Percentiles rank a stretch among this genome's conserved stretches.
phyloP scores from a whole-genome alignment of 805 yeast genomes.

The Candida nanaspora region DNA sequence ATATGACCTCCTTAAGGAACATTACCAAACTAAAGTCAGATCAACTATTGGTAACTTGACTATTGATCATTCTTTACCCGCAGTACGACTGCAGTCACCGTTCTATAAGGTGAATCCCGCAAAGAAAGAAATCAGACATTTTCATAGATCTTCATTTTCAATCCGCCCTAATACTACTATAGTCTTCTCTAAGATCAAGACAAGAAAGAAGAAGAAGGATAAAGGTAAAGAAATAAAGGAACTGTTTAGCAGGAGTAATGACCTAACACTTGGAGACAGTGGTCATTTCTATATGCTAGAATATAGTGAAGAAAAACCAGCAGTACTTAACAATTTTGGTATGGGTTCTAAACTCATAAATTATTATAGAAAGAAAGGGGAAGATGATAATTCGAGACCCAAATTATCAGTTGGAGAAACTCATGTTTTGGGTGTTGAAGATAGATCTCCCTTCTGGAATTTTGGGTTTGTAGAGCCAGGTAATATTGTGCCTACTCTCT shows the following conservation, averaged over 20 bases:
- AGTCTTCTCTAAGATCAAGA: conserved; percentile 66
- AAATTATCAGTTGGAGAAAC: conserved; percentile 90
- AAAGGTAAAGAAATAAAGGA: conserved; percentile 76
- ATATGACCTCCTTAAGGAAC: conserved; percentile 74
- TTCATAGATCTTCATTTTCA: conserved; percentile 72
- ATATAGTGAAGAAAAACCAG: conserved; percentile 84
- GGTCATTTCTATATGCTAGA: conserved; percentile 75
- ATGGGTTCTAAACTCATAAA: conserved; percentile 94
- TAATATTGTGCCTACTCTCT: conserved; percentile 85
- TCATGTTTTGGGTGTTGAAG: conserved; percentile 92
- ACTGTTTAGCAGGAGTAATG: conserved; percentile 61
- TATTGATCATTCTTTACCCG: conserved; percentile 89
- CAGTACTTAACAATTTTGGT: conserved; percentile 79
- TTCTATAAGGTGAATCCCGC: conserved; percentile 75
- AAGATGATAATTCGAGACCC: conserved; percentile 80
- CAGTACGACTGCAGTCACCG: conserved; percentile 81
- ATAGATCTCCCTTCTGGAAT: conserved; percentile 96
- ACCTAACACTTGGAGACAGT: conserved; percentile 78
- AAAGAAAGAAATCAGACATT: conserved; percentile 61
- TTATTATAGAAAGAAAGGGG: conserved; percentile 78
- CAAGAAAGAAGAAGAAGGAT: conserved; percentile 83
- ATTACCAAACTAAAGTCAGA: conserved; percentile 86
- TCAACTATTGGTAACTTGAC: conserved; percentile 85
- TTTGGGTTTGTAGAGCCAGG: conserved; percentile 96
- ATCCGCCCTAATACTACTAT: conserved; percentile 74